A percentile compares a stretch with the other conserved stretches of the same genome.
Evolutionary conservation across 2,329 filamentous ascomycete species (phyloP).

Genomic region (Neofusicoccum cordaticola): DNA sequence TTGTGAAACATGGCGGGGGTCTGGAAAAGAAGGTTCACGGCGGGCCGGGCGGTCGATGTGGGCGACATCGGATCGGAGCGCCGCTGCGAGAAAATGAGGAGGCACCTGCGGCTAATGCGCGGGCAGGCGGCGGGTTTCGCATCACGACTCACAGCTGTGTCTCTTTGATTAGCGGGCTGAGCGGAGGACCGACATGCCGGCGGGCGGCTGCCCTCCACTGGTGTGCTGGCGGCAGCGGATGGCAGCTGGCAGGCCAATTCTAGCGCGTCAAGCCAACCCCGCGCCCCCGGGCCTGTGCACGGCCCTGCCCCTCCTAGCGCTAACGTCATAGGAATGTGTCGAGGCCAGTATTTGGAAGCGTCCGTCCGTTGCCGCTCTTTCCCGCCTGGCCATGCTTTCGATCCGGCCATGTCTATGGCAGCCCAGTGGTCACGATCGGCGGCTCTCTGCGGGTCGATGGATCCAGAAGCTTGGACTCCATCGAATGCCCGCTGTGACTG

Average conservation of each 20-base stretch:
- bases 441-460: slow-evolving; percentile 1
- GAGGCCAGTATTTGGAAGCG: slow-evolving; percentile 5
- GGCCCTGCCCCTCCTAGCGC: not conserved
- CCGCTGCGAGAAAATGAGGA: too few relatives aligned
- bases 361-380: not conserved
- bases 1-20: not conserved
- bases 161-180: not conserved
- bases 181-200: not conserved
- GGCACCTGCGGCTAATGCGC: too few relatives aligned
- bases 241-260: not conserved
- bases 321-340: slow-evolving; percentile 8
- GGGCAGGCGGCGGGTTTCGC: too few relatives aligned
- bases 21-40: too few relatives aligned
- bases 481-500: not conserved
- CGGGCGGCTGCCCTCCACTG: too few relatives aligned
- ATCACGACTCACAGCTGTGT: not conserved
- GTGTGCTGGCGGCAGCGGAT: too few relatives aligned
- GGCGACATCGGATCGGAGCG: too few relatives aligned
- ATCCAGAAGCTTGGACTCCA: not conserved
- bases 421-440: not conserved
- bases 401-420: not conserved
- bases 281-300: slow-evolving; percentile 1
- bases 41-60: too few relatives aligned
- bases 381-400: not conserved
- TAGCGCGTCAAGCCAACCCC: not conserved